A percentile compares a stretch with the other conserved stretches of the same genome.
Evolutionary conservation across 306 rosid species (phyloP).

Genomic region (Alnus rubra): DNA sequence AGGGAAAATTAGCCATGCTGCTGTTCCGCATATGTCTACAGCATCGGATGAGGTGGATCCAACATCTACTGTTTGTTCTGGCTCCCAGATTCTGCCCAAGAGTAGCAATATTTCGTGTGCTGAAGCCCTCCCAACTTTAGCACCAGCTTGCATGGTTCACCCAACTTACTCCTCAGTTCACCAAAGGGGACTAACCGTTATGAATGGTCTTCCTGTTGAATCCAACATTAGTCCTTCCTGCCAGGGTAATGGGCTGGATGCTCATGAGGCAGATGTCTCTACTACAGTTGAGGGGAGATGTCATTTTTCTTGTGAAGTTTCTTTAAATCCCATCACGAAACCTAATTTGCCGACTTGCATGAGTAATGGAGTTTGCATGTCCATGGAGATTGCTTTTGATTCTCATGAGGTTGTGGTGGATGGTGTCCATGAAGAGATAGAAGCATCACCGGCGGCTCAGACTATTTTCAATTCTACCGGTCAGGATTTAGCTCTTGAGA

Average conservation of each 20-base stretch:
- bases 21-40: constrained; percentile 18
- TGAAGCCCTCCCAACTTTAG: constrained; percentile 16
- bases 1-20: constrained; percentile 21
- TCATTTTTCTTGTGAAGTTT: constrained; percentile 11
- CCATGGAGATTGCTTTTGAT: constrained; percentile 24
- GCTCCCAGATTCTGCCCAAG: constrained; percentile 22
- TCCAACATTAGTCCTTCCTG: constrained; percentile 15
- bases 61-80: constrained; percentile 22
- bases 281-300: constrained; percentile 1
- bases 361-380: constrained; percentile 38
- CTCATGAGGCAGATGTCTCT: constrained; percentile 24
- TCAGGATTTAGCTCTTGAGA: constrained; percentile 20
- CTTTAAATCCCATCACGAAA: constrained; percentile 16
- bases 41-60: constrained; percentile 20
- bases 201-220: constrained; percentile 25
- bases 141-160: background rate
- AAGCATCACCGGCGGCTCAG: constrained; percentile 19
- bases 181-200: constrained; percentile 21
- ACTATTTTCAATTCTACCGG: constrained; percentile 21
- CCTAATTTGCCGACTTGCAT: constrained; percentile 13
- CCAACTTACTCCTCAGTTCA: constrained; percentile 10
- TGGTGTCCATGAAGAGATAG: constrained; percentile 20
- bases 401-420: constrained; percentile 23
- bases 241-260: constrained; percentile 25
- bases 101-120: constrained; percentile 30